Evolutionary conservation across 768 basidiomycete genomes (phyloP), one percentile per base, ranked within the genome.

Genomic region (Russula brevipes): DNA sequence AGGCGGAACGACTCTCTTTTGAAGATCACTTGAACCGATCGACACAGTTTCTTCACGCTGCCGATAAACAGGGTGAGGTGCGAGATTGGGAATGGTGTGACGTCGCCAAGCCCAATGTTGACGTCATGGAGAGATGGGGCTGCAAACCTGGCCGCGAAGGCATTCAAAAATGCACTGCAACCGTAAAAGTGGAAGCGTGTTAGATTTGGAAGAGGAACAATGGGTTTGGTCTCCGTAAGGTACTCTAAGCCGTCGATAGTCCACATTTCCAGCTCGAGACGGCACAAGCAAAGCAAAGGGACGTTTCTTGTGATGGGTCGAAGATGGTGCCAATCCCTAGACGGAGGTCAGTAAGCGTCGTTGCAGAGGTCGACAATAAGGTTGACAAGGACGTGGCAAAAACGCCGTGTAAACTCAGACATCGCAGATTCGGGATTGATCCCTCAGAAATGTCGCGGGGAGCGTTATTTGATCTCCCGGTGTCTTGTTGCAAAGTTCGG

Each of bases 91-190:
- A 16, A 4, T 0, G 1, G 5, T 1, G 9, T 8, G 49, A 0
- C 3, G 39, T 19, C n/a, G 8, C 1, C 5, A 1, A n/a, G 1
- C 0, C 2, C 1, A 14, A 46, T 3, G 8, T 41, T 0, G 33
- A 57, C 5, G 42, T 24, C 24, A 1, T 24, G 24, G 24, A 24
- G 24, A 24, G 24, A 24, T 24, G 24, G 24, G 24, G 24, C 61
- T 16, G 35, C 6, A 10, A 62, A 31, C 16, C 49, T 35, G 7
- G 36, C 41, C 36, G 58, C 1, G 0, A 63, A 42, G 11, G 3
- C n/a, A 7, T 63, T 17, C 35, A 63, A 52, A 9, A 30, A 19
- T 39, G 4, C 1, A 1, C 12, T 10, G 33, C 9, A 4, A 9
- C 61, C 56, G 4, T 0, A 1, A 31, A 36, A 58, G 35, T 52